Base-by-base conservation (phyloP, 768 basidiomycete genomes). In the Pulveroboletus sp. region DNA sequence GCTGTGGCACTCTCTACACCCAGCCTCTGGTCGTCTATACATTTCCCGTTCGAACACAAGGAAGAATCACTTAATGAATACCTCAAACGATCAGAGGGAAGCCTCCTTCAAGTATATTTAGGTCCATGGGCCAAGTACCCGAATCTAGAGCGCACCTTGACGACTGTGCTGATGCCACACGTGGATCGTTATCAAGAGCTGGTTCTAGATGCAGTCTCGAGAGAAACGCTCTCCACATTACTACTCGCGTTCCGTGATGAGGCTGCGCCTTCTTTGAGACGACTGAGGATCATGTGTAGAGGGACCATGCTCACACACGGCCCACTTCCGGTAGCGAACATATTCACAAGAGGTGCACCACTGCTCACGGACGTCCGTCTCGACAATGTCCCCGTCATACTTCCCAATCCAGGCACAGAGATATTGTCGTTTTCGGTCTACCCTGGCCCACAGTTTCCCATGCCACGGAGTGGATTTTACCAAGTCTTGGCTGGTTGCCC, bases 1-100 rank as follows among this genome's bases (percentile, higher is more conserved):
- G 51, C 52, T 6, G 63, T 72, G 12, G 64, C 72, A 14, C 64
- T 73, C 35, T 52, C 64, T 18, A 57, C 59, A 6, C 68, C 72
- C 1, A 64, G 48, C 12, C 61, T 72, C 47, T 71, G 69, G 72
- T 68, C 68, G 15, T 59, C 58, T 14, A 63, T 70, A 49, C 65
- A 58, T 47, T 61, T 66, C 51, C 61, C 64, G 10, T 62, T 66
- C 47, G 63, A 62, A 21, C 65, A 56, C 45, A 61, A 59, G 39
- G 62, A 65, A 32, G 58, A 58, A n/a, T 61, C 62, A 0, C 54
- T 71, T n/a, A 30, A 44, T 11, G 63, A 66, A 54, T 71, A 71
- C 52, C 61, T 72, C 39, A 59, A 46, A 35, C 58, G 71, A 49
- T 69, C 69, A 7, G 58, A 56, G 21, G 62, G 62, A 3, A 57